Evolutionary conservation across 352 stramenopile species (phyloP), one percentile per base, ranked within the genome.

Genomic region (Phytopythium cucurbitacearum): DNA sequence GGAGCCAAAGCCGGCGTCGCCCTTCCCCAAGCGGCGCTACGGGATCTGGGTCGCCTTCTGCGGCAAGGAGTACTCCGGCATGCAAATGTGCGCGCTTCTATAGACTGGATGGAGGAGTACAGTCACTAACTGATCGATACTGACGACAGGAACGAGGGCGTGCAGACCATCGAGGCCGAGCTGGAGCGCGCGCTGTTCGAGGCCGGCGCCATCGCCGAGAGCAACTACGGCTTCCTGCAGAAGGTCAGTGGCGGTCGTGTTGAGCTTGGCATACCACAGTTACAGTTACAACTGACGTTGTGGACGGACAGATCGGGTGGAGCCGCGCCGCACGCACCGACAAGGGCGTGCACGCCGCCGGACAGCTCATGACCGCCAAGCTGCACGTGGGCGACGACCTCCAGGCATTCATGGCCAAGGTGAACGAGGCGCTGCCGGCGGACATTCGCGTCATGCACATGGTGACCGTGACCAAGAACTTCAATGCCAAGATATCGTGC

Each of bases 131-230:
- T 15, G 13, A 38, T 45, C 36, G 21, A 28, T 28, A 28, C 5
- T 15, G 13, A 39, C 48, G 34, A 1, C 61, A 91, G 83, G 69
- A 97, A 97, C 47, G 73, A 91, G 53, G 81, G 82, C 53, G 85
- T 95, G 21, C 71, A 85, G 56, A 97, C 90, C 16, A 91, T 97
- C 53, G 90, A 97, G 51, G 80, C 85, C 13, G 90, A 97, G 66
- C 66, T 97, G 34, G 87, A 96, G 64, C 74, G 76, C 16, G 90
- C 89, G 50, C 60, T 97, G 49, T 96, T 91, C 52, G 72, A 94
- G 51, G 89, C 84, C 15, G 89, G 89, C 13, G 80, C 64, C 36
- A 97, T 97, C 52, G 68, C 80, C n/a, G 76, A 92, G 57, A 73
- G 57, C 54, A 97, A 97, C 68, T 96, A 93, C 58, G 87, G 85